Evolutionary conservation across 2,329 filamentous ascomycete species (phyloP).

Genomic region (Aspergillus unguis): DNA sequence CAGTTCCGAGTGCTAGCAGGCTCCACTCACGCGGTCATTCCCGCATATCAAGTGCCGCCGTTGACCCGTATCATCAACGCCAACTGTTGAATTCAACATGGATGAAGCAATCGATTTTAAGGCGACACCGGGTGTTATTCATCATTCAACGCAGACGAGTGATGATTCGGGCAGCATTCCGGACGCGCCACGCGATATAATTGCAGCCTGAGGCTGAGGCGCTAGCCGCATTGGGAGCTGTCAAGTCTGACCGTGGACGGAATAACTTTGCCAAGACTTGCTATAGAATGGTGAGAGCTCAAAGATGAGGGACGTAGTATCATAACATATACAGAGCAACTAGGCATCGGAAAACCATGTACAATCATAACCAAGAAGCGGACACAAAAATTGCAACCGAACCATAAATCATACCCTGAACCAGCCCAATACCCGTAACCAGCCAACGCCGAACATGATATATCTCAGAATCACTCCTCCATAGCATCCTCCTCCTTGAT

Average conservation of each 20-base stretch:
- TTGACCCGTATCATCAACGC: not conserved
- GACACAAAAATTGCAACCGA: slow-evolving; percentile 2
- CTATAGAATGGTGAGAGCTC: not conserved
- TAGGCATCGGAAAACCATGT: slow-evolving; percentile 7
- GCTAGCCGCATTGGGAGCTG: not conserved
- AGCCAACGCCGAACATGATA: slow-evolving; percentile 19
- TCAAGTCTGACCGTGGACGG: not conserved
- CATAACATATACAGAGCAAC: not conserved
- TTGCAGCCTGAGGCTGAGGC: not conserved
- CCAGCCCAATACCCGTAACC: slow-evolving; percentile 1
- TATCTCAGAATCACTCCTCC: slow-evolving; percentile 17
- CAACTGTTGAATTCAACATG: not conserved
- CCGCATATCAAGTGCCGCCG: slow-evolving; percentile 1
- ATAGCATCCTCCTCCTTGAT: slow-evolving; percentile 30
- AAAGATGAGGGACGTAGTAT: not conserved
- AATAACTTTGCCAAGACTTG: not conserved
- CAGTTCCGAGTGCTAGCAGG: slow-evolving; percentile 3
- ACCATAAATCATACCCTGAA: not conserved
- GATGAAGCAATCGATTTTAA: no score
- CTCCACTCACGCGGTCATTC: slow-evolving; percentile 6
- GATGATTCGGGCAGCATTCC: not conserved
- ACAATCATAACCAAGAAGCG: slow-evolving; percentile 9
- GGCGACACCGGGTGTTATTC: no score
- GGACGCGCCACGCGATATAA: not conserved
- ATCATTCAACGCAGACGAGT: not conserved